These are phyloP conservation scores for Obba rivulosa DNA, from an alignment of 768 basidiomycete genomes.

Conservation along the genomic window DNA sequence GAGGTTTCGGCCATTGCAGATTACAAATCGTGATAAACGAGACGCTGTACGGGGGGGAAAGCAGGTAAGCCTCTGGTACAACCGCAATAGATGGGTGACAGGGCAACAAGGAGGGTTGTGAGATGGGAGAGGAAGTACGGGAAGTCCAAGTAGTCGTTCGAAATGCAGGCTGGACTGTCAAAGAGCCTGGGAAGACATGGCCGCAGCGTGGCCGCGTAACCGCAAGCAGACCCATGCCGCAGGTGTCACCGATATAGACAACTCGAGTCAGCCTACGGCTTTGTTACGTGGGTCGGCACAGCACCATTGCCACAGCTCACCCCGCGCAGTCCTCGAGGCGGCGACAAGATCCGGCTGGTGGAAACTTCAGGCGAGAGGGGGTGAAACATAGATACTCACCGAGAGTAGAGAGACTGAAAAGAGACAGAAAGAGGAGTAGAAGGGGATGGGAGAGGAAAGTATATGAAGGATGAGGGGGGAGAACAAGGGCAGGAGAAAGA, in stretches of 20 bases:
- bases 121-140: constrained; percentile 14
- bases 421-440: constrained; percentile 12
- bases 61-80: background rate
- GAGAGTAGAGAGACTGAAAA: constrained; percentile 5
- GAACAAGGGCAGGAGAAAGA: constrained; percentile 22
- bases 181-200: constrained; percentile 5
- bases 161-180: too few relatives aligned
- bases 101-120: constrained; percentile 10
- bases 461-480: constrained; percentile 9
- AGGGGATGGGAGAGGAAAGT: constrained; percentile 15
- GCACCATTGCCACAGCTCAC: too few relatives aligned
- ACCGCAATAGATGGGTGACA: background rate
- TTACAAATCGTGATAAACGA: constrained; percentile 6
- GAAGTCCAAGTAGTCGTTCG: background rate
- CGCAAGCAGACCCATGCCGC: constrained; percentile 11
- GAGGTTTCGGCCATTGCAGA: constrained; percentile 67
- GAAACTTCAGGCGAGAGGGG: constrained; percentile 1
- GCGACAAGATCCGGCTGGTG: constrained; percentile 6
- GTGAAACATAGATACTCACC: constrained; percentile 20
- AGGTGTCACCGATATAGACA: background rate
- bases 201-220: constrained; percentile 11
- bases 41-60: background rate
- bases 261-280: too few relatives aligned
- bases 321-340: constrained; percentile 11
- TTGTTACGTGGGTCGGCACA: too few relatives aligned